Evolutionary conservation across 1,139 yeast species (phyloP).

Genomic region (Hemisphaericaspora xylanilytica): DNA sequence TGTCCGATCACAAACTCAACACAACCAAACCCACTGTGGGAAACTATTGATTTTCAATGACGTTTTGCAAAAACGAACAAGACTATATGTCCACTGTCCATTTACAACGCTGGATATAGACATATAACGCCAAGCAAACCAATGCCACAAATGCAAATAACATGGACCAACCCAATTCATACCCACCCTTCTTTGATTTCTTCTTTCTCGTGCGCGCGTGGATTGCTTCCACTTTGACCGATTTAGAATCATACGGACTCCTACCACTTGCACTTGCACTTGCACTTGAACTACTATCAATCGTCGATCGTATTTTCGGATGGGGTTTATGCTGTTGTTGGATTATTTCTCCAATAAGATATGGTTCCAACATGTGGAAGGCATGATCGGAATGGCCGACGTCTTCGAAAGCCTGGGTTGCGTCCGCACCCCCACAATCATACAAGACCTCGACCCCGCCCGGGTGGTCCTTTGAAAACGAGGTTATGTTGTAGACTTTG

Average conservation of each 20-base stretch:
- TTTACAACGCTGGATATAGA: slow-evolving; percentile 30
- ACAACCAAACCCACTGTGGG: too few relatives aligned
- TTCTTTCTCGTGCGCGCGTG: neutral
- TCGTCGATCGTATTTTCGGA: neutral
- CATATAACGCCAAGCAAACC: slow-evolving; percentile 25
- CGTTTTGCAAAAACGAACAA: neutral
- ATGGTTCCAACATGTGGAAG: slow-evolving; percentile 38
- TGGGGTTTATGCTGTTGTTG: slow-evolving; percentile 17
- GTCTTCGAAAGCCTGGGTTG: slow-evolving; percentile 57
- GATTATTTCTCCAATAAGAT: slow-evolving; percentile 32
- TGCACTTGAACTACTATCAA: neutral
- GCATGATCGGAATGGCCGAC: slow-evolving; percentile 51
- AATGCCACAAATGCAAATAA: slow-evolving; percentile 23
- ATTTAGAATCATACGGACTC: neutral
- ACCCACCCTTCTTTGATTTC: slow-evolving; percentile 5
- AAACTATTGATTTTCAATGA: too few relatives aligned
- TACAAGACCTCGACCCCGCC: slow-evolving; percentile 69
- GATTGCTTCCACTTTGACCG: neutral
- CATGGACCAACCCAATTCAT: slow-evolving; percentile 18
- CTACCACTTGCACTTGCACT: too few relatives aligned
- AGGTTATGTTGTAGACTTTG: slow-evolving; percentile 58
- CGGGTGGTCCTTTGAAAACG: slow-evolving; percentile 53
- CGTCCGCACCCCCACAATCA: slow-evolving; percentile 75
- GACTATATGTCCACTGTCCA: slow-evolving; percentile 16
- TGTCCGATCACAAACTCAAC: too few relatives aligned